Evolutionary conservation across 352 stramenopile species (phyloP).

Genomic region (Phytophthora boehmeriae): DNA sequence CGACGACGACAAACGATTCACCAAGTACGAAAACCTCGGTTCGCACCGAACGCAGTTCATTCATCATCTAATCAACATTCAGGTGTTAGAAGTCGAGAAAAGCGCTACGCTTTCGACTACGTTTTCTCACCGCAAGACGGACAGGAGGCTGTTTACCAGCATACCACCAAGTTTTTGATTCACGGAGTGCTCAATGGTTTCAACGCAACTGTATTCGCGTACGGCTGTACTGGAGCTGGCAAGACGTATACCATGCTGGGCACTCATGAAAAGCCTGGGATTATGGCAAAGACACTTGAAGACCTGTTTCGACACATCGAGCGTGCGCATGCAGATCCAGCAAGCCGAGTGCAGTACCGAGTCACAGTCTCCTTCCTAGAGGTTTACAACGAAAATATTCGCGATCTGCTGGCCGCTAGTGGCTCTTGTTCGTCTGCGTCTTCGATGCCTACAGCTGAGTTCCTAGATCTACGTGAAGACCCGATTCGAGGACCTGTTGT

Average conservation of each 20-base stretch:
- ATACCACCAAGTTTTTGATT: constrained; percentile 90
- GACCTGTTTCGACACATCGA: constrained; percentile 85
- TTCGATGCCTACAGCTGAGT: constrained; percentile 37
- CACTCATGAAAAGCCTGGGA: constrained; percentile 77
- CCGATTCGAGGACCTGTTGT: constrained; percentile 85
- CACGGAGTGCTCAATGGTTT: constrained; percentile 88
- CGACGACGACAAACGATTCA: constrained; percentile 31
- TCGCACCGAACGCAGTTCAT: constrained; percentile 31
- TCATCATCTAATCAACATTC: constrained; percentile 12
- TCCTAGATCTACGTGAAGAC: constrained; percentile 87
- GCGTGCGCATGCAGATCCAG: constrained; percentile 27
- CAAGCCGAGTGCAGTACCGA: constrained; percentile 30
- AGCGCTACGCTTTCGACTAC: constrained; percentile 91
- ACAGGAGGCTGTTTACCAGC: constrained; percentile 83
- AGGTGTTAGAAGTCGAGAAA: constrained; percentile 57
- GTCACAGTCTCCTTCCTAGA: constrained; percentile 90
- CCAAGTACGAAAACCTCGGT: constrained; percentile 40
- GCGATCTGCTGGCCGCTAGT: constrained; percentile 73
- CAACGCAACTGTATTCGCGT: constrained; percentile 93
- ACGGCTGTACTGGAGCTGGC: constrained; percentile 88
- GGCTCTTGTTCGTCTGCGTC: constrained; percentile 26
- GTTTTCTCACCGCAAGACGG: constrained; percentile 75
- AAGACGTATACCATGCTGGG: constrained; percentile 95
- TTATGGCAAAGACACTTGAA: constrained; percentile 89
- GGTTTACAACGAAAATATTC: constrained; percentile 95